Conservation (phyloP, 2,329 filamentous ascomycete genomes). For the Fusarium sp. region DNA sequence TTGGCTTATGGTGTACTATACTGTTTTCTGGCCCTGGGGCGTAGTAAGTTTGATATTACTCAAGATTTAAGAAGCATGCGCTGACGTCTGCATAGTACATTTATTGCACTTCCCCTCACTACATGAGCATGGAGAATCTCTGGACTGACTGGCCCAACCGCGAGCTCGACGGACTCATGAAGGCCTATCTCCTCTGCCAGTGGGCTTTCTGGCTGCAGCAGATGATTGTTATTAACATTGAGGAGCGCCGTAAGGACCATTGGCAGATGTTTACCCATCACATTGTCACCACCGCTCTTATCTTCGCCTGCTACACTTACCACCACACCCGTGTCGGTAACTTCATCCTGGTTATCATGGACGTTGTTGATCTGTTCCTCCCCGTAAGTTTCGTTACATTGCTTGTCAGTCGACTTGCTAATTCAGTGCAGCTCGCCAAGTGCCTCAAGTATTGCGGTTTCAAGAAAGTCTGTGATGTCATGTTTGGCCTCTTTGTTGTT, state of each 20-base stretch:
- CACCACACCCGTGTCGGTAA: slow-evolving; percentile 89
- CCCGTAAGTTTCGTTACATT: slow-evolving; percentile 80
- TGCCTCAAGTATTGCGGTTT: slow-evolving; percentile 90
- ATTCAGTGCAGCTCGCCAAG: slow-evolving; percentile 82
- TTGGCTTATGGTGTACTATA: slow-evolving; percentile 88
- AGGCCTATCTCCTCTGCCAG: slow-evolving; percentile 90
- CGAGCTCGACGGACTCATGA: slow-evolving; percentile 77
- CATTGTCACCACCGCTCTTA: slow-evolving; percentile 84
- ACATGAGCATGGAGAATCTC: slow-evolving; percentile 77
- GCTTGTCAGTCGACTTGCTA: slow-evolving; percentile 72
- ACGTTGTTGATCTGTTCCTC: slow-evolving; percentile 88
- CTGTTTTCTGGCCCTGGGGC: slow-evolving; percentile 82
- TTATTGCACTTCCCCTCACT: slow-evolving; percentile 80
- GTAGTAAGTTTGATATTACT: slow-evolving; percentile 67
- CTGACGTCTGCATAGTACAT: slow-evolving; percentile 71
- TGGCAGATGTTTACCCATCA: slow-evolving; percentile 97
- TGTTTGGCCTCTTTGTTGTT: slow-evolving; percentile 86
- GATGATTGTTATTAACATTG: slow-evolving; percentile 92
- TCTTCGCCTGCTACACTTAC: slow-evolving; percentile 86
- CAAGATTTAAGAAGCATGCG: neutral
- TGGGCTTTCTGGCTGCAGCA: slow-evolving; percentile 95
- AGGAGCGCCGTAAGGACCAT: slow-evolving; percentile 93
- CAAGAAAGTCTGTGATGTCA: slow-evolving; percentile 78
- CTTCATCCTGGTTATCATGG: slow-evolving; percentile 91
- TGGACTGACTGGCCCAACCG: slow-evolving; percentile 89